Evolutionary conservation across 2,329 filamentous ascomycete species (phyloP).

Genomic region (Curvularia spicifera): DNA sequence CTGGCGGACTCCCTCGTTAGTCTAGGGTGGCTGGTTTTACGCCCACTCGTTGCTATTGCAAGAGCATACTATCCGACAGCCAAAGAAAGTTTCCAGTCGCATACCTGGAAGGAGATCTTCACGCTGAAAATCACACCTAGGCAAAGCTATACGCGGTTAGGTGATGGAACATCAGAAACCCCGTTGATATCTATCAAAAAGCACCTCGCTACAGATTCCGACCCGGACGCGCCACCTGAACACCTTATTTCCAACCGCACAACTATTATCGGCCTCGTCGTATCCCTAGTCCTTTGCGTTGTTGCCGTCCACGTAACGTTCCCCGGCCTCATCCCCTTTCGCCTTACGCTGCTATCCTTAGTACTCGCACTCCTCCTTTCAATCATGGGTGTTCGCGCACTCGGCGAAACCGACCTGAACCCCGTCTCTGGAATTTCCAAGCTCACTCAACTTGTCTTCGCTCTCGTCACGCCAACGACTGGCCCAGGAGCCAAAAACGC

Average conservation of each 20-base stretch:
- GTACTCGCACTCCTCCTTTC: conserved; percentile 72
- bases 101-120: conserved; percentile 47
- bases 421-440: conserved; percentile 97
- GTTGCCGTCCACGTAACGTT: conserved; percentile 83
- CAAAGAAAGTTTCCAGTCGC: conserved; percentile 36
- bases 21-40: conserved; percentile 76
- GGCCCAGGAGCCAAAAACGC: conserved; percentile 70
- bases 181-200: conserved; percentile 42
- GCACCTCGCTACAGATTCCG: conserved; percentile 40
- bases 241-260: conserved; percentile 77
- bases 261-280: conserved; percentile 75
- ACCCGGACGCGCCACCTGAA: conserved; percentile 81
- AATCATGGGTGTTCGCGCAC: conserved; percentile 69
- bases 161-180: conserved; percentile 26
- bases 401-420: conserved; percentile 88
- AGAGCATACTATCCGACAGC: conserved; percentile 47
- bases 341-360: conserved; percentile 84
- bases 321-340: conserved; percentile 77
- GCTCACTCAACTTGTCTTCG: conserved; percentile 93
- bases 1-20: conserved; percentile 90
- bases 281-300: conserved; percentile 82
- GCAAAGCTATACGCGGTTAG: conserved; percentile 51
- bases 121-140: conserved; percentile 43
- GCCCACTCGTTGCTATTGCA: conserved; percentile 63
- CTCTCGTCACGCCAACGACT: conserved; percentile 75